These are phyloP conservation scores for Cutaneotrichosporon sp. DNA, from an alignment of 1,284 basidiomycete species.

Conservation along the genomic window DNA sequence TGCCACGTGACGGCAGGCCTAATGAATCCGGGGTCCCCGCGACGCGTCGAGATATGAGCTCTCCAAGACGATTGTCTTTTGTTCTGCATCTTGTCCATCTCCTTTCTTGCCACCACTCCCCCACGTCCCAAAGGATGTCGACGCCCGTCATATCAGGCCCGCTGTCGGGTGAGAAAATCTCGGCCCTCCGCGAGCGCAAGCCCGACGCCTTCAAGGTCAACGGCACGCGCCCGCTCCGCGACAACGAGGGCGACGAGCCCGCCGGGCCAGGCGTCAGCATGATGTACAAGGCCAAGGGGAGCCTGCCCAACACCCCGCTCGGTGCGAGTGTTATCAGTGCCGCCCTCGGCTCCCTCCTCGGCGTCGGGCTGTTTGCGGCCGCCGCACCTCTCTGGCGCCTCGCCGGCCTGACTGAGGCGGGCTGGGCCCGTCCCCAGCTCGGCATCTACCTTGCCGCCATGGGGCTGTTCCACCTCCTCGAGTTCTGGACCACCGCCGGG, in stretches of 20 bases:
- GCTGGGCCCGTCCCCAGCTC: constrained; percentile 72
- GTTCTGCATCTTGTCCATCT: not conserved
- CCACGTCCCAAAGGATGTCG: not conserved
- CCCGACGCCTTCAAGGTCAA: not conserved
- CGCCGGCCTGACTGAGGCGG: constrained; percentile 51
- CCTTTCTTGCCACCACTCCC: not conserved
- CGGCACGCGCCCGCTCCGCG: not conserved
- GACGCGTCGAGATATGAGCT: not conserved
- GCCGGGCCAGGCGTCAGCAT: not conserved
- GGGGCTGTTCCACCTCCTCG: constrained; percentile 87
- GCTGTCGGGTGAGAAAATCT: not conserved
- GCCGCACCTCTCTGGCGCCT: constrained; percentile 57
- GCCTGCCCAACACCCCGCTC: constrained; percentile 80
- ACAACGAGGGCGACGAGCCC: not conserved
- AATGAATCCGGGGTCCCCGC: not conserved
- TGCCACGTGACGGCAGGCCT: not conserved
- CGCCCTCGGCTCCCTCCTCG: constrained; percentile 61
- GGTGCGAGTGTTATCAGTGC: constrained; percentile 72
- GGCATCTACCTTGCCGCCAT: constrained; percentile 79
- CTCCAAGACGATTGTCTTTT: too few relatives aligned
- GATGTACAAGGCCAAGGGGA: constrained; percentile 56
- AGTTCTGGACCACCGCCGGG: constrained; percentile 92
- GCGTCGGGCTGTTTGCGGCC: constrained; percentile 46
- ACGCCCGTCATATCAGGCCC: not conserved
- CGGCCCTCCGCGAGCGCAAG: constrained; percentile 1